Percentiles rank a stretch among this genome's conserved stretches.
phyloP scores from a whole-genome alignment of 345 rosid species.

The Syzygium aqueum region DNA sequence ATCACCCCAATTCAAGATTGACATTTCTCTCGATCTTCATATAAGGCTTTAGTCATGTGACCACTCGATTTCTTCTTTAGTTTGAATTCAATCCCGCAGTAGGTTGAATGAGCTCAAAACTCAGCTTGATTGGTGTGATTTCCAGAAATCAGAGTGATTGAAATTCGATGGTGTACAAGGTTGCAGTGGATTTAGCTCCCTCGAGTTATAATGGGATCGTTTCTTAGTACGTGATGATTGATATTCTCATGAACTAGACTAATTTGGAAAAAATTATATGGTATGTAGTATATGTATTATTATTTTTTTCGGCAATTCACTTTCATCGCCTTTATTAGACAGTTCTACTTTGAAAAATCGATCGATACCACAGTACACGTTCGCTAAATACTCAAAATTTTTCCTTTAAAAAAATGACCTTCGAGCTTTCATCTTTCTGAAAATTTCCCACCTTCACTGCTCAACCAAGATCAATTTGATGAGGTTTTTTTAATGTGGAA shows the following conservation, averaged over 20 bases:
- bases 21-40: not conserved
- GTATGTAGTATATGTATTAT: too few relatives aligned
- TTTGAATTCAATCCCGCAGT: not conserved
- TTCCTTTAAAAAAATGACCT: too few relatives aligned
- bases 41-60: not conserved
- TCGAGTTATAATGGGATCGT: not conserved
- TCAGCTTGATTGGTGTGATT: not conserved
- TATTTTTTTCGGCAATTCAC: fast-evolving
- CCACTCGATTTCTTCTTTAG: not conserved
- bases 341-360: not conserved
- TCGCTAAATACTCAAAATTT: too few relatives aligned
- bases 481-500: not conserved
- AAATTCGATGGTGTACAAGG: not conserved
- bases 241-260: not conserved
- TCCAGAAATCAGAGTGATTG: fast-evolving
- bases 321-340: fast-evolving
- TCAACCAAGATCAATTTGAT: not conserved
- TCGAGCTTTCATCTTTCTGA: too few relatives aligned
- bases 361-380: fast-evolving
- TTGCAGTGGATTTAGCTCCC: not conserved
- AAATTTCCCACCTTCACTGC: too few relatives aligned
- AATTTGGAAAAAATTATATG: too few relatives aligned
- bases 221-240: fast-evolving
- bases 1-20: too few relatives aligned
- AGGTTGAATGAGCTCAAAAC: not conserved